Conservation (phyloP, 495 filamentous ascomycete species). For the Penicillium crystallinum region DNA sequence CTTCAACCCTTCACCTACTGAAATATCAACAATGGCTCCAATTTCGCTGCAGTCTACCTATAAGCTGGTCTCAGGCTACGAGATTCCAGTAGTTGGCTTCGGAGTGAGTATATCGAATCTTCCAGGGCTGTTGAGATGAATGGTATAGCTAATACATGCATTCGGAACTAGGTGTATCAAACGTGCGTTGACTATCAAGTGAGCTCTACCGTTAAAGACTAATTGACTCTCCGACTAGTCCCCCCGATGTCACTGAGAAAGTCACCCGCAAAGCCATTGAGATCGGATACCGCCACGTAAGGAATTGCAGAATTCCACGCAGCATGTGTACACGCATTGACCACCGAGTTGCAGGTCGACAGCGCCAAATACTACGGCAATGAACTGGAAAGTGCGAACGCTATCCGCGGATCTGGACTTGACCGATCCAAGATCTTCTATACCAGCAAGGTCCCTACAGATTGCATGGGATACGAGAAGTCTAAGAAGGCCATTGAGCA, state of each 20-base stretch:
- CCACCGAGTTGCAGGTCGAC: constrained; percentile 38
- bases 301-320: constrained; percentile 3
- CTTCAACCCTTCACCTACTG: not conserved
- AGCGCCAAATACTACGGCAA: constrained; percentile 51
- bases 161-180: constrained; percentile 58
- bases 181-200: constrained; percentile 44
- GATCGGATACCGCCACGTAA: constrained; percentile 67
- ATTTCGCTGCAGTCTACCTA: constrained; percentile 59
- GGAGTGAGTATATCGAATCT: constrained; percentile 48
- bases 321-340: not conserved
- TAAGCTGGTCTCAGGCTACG: constrained; percentile 69
- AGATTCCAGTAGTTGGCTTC: constrained; percentile 71
- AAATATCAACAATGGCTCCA: constrained; percentile 39
- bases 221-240: constrained; percentile 29
- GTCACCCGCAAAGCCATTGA: constrained; percentile 60
- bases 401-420: constrained; percentile 41
- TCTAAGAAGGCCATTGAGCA: constrained; percentile 47
- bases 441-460: constrained; percentile 49
- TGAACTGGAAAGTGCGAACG: constrained; percentile 45
- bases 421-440: constrained; percentile 51
- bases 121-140: not conserved
- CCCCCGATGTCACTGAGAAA: constrained; percentile 50
- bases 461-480: constrained; percentile 44
- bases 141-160: constrained; percentile 3
- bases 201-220: not conserved